These are phyloP conservation scores for Pseudocercospora ulei DNA, from an alignment of 2,329 filamentous ascomycete genomes.

Conservation along the genomic window DNA sequence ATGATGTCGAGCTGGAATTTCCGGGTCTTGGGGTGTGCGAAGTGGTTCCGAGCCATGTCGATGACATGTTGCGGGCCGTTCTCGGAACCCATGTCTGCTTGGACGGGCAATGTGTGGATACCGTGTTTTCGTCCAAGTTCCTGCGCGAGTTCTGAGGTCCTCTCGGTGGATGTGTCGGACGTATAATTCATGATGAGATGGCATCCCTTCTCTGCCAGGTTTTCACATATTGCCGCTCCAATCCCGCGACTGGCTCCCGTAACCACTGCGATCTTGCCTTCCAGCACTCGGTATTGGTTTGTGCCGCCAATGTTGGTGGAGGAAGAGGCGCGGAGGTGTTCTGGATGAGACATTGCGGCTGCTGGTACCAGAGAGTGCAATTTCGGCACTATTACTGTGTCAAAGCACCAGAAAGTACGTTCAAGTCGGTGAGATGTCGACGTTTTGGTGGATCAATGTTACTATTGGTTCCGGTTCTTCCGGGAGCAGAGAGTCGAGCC, in stretches of 20 bases:
- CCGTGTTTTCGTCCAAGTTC: slow-evolving; percentile 49
- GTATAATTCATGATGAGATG: slow-evolving; percentile 64
- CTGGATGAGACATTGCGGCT: slow-evolving; percentile 23
- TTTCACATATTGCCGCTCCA: slow-evolving; percentile 56
- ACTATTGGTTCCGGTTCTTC: no score
- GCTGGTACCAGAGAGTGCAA: no score
- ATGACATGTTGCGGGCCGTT: slow-evolving; percentile 54
- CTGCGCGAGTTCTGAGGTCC: slow-evolving; percentile 46
- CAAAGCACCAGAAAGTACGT: no score
- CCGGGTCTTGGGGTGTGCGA: slow-evolving; percentile 46
- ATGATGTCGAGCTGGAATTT: slow-evolving; percentile 68
- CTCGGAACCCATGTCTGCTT: slow-evolving; percentile 60
- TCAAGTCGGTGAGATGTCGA: no score
- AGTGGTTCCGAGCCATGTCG: slow-evolving; percentile 49
- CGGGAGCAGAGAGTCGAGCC: no score
- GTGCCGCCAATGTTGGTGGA: slow-evolving; percentile 16
- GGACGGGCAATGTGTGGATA: slow-evolving; percentile 53
- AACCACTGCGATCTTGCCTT: slow-evolving; percentile 68
- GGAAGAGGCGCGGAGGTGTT: slow-evolving; percentile 14
- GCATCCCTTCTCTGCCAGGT: slow-evolving; percentile 62
- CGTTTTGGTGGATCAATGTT: no score
- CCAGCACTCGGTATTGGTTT: slow-evolving; percentile 35
- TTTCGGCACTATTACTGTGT: no score
- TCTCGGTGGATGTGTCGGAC: slow-evolving; percentile 49
- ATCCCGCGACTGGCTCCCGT: slow-evolving; percentile 76